These are phyloP conservation scores for Vanderwaltozyma yarrowii DNA, from an alignment of 805 yeast genomes.

Conservation along the genomic window DNA sequence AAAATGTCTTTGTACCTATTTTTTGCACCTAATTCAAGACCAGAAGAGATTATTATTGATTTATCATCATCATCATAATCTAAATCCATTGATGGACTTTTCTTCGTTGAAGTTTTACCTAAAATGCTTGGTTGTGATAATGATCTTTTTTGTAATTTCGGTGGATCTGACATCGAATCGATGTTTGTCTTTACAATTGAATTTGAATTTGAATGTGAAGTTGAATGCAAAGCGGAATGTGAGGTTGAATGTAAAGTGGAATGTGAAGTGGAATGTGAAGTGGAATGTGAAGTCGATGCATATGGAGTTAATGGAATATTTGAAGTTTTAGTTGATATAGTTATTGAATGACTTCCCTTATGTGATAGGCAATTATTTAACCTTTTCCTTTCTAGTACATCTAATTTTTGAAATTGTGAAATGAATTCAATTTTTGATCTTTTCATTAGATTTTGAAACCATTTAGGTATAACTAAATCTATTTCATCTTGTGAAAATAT, in stretches of 20 bases:
- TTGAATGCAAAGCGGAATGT: not conserved
- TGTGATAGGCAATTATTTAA: constrained; percentile 31
- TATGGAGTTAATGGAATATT: not conserved
- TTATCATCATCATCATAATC: constrained; percentile 14
- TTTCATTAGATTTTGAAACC: constrained; percentile 36
- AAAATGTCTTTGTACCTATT: constrained; percentile 84
- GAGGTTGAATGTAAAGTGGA: not conserved
- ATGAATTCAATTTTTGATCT: constrained; percentile 23
- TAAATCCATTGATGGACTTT: constrained; percentile 2
- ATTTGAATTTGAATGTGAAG: no score
- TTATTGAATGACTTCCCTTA: not conserved
- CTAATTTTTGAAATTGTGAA: constrained; percentile 54
- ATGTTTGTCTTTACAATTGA: no score
- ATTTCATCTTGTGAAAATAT: constrained; percentile 9
- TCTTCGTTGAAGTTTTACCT: not conserved
- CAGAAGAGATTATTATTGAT: constrained; percentile 45
- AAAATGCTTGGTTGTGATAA: constrained; percentile 13
- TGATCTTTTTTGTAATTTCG: constrained; percentile 11
- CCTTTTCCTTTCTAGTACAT: constrained; percentile 58
- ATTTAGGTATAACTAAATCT: constrained; percentile 36
- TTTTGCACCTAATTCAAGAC: constrained; percentile 71
- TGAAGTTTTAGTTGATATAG: not conserved
- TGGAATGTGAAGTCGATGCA: not conserved
- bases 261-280: no score
- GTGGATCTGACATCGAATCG: not conserved